Base-by-base conservation (phyloP, 257 asterid species). In the Rubia yunnanensis region DNA sequence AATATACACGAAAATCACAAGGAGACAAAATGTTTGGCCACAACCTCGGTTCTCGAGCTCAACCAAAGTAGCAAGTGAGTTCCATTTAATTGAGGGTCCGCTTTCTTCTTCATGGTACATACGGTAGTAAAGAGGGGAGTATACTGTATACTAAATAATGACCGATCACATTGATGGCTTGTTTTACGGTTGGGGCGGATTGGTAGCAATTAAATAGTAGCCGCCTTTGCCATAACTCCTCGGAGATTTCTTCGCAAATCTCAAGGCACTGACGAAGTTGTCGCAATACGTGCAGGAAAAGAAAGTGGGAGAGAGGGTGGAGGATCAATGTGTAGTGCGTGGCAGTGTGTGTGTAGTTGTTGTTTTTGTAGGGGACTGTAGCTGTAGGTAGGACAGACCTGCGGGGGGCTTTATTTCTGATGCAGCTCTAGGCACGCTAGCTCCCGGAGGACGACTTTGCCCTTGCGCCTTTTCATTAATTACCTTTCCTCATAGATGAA, bases 151-250 rank as follows among this genome's bases (percentile, higher is more conserved):
- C n/a, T n/a, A 7, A 36, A 44, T 44, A 44, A 44, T 44, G 52
- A 44, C 52, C 7, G 52, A 64, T 32, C 57, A 71, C 75, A 56
- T 46, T 64, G 59, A 56, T 44, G 70, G 59, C 65, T 36, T 17
- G 18, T 15, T 50, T 50, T 24, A 59, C 64, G 7, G 64, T 31
- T 31, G 44, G 64, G 20, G 22, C 26, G 35, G 44, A 17, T 0
- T 13, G 38, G 34, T 32, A 4, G 14, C 18, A 59, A 15, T 18
- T 34, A 72, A 41, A 76, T 66, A 63, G 35, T 63, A 79, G 97
- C 97, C 95, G 97, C 87, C 95, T 84, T 82, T 68, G 88, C 75
- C 35, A 76, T 85, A 73, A 88, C 84, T 77, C 65, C 60, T 66
- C 73, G 58, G 74, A 83, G 84, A 77, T 79, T 76, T 67, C 74